Conservation (phyloP, 768 basidiomycete species). For the Ramaria rubella region DNA sequence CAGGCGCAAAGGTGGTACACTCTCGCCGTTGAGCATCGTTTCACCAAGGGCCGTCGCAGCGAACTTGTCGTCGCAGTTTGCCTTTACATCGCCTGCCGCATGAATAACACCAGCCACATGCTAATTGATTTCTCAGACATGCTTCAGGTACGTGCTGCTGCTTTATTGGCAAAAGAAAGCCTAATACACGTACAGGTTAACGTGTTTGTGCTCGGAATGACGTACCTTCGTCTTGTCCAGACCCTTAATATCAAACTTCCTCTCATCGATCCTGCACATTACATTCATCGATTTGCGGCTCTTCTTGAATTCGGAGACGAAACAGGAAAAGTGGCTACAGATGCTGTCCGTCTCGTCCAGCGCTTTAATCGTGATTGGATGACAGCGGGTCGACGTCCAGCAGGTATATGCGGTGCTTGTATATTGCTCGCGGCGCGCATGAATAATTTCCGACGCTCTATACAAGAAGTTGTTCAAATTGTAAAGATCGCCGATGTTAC, state of each 20-base stretch:
- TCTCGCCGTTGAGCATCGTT: slow-evolving; percentile 89
- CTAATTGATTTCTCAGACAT: slow-evolving; percentile 98
- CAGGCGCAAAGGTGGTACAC: slow-evolving; percentile 85
- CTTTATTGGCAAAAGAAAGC: not conserved
- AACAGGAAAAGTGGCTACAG: slow-evolving; percentile 83
- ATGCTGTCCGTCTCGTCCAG: slow-evolving; percentile 88
- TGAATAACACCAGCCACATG: slow-evolving; percentile 94
- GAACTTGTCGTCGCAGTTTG: slow-evolving; percentile 94
- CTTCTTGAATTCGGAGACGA: slow-evolving; percentile 95
- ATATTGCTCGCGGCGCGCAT: slow-evolving; percentile 93
- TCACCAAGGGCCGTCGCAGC: slow-evolving; percentile 87
- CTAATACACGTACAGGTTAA: slow-evolving; percentile 58
- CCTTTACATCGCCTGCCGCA: slow-evolving; percentile 87
- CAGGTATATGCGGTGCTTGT: slow-evolving; percentile 96
- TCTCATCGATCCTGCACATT: slow-evolving; percentile 92
- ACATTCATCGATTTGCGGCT: slow-evolving; percentile 91
- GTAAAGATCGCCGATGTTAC: slow-evolving; percentile 99
- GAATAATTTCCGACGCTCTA: slow-evolving; percentile 92
- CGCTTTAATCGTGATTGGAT: slow-evolving; percentile 98
- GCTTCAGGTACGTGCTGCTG: slow-evolving; percentile 53
- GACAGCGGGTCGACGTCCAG: slow-evolving; percentile 88
- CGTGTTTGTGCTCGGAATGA: slow-evolving; percentile 94
- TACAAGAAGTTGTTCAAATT: slow-evolving; percentile 96
- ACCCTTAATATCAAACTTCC: slow-evolving; percentile 80
- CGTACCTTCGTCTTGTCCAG: slow-evolving; percentile 90